phyloP scores from a whole-genome alignment of 1,284 basidiomycete genomes.

The Cutaneotrichosporon sp. region DNA sequence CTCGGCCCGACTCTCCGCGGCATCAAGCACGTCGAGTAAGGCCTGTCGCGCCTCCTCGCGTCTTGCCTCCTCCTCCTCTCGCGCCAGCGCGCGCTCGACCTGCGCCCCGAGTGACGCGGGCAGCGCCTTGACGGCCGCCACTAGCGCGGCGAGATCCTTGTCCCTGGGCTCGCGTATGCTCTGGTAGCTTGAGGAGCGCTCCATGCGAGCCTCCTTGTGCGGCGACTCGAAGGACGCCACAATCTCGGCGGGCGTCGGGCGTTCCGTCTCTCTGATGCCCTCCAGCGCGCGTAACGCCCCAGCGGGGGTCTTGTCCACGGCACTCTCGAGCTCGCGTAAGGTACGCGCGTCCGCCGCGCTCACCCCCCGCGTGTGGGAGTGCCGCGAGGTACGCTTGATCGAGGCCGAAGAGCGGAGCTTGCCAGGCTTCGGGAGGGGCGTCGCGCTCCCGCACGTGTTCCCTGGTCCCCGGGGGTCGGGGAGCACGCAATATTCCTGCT shows the following conservation, averaged over 20 bases:
- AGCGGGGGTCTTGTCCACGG: slow-evolving; percentile 3
- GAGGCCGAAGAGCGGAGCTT: slow-evolving; percentile 7
- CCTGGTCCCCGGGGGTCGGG: slow-evolving; percentile 14
- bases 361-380: slow-evolving; percentile 10
- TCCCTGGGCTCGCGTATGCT: background rate
- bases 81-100: background rate
- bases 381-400: slow-evolving; percentile 9
- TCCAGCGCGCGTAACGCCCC: slow-evolving; percentile 16
- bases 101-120: slow-evolving; percentile 7
- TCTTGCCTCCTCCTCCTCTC: slow-evolving; percentile 5
- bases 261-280: slow-evolving; percentile 8
- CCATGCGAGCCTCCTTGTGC: background rate
- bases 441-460: slow-evolving; percentile 25
- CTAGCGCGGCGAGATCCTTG: slow-evolving; percentile 2
- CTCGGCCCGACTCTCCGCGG: slow-evolving; percentile 17
- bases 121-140: slow-evolving; percentile 8
- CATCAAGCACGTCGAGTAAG: slow-evolving; percentile 19
- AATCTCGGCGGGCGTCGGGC: slow-evolving; percentile 2
- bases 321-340: background rate
- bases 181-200: background rate
- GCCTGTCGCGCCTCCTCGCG: slow-evolving; percentile 12
- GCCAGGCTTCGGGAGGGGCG: slow-evolving; percentile 34
- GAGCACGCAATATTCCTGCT: slow-evolving; percentile 10
- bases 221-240: background rate
- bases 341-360: background rate